A percentile compares a stretch with the other conserved stretches of the same genome.
These are phyloP conservation scores for Sporobolomyces roseus DNA, from an alignment of 768 basidiomycete genomes.

Conservation along the genomic window DNA sequence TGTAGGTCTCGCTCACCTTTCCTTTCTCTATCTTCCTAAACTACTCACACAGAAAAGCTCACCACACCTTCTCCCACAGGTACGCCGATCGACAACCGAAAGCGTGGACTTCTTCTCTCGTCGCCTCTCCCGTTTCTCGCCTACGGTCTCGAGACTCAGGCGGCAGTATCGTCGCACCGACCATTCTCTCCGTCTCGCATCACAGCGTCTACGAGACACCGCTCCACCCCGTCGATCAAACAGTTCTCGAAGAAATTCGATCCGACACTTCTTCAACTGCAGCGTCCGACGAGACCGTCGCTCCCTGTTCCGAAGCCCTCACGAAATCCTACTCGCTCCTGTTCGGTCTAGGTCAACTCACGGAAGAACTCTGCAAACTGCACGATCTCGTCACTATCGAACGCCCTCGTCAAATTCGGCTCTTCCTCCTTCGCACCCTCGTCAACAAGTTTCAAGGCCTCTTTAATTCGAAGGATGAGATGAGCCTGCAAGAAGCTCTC, in stretches of 20 bases:
- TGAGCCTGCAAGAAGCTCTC: constrained; percentile 34
- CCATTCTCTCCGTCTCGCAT: neutral
- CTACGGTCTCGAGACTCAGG: constrained; percentile 11
- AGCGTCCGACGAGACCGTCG: constrained; percentile 12
- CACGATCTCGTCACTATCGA: constrained; percentile 16
- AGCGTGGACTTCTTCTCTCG: constrained; percentile 39
- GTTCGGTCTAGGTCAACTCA: constrained; percentile 40
- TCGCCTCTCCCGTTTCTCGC: constrained; percentile 19
- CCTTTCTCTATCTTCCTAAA: too few relatives aligned
- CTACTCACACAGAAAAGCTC: too few relatives aligned
- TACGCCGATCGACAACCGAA: constrained; percentile 35
- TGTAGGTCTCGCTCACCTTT: constrained; percentile 10
- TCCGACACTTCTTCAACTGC: neutral
- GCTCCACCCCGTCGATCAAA: neutral
- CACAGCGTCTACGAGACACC: neutral
- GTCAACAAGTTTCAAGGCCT: neutral
- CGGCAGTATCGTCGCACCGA: neutral
- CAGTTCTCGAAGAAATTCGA: neutral
- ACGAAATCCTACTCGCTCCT: constrained; percentile 39
- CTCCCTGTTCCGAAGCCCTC: constrained; percentile 31
- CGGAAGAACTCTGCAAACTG: constrained; percentile 33
- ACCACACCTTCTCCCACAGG: constrained; percentile 6
- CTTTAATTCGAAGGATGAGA: constrained; percentile 3
- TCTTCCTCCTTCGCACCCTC: constrained; percentile 22
- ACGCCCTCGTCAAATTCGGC: neutral